Evolutionary conservation across 2,329 filamentous ascomycete genomes (phyloP), one percentile per base, ranked within the genome.

Genomic region (Fonsecaea monophora): DNA sequence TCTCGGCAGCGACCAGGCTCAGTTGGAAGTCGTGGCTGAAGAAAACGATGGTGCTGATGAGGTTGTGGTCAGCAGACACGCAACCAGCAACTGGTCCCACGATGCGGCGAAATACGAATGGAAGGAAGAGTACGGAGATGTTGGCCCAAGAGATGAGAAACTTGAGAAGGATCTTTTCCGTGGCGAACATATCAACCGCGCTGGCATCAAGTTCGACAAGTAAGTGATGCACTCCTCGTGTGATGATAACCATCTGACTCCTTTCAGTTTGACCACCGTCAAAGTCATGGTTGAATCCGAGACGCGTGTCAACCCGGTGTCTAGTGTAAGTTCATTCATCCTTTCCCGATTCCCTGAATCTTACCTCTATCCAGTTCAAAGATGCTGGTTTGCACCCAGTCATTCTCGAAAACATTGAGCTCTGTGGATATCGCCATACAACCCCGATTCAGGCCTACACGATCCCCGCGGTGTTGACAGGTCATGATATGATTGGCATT

Each of bases 381-480:
- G 84, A 91, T 65, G 92, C 92, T 25, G 93, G 92, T 1, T 83
- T 99, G 13, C 95, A 99, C 74, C 95, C 95, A 0, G 85, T 88
- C 34, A 90, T 98, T 85, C 76, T 90, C 1, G 83, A 89, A 70
- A 99, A 98, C 71, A 85, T 97, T 48, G 76, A 87, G 67, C 83
- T 94, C 2, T 89, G 88, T 68, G 85, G 88, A 0, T 98, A 96
- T 75, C 77, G 81, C 0, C 75, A 80, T 0, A 92, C 94, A 0
- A 98, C 95, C 0, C 92, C 94, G 0, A 95, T 99, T 42, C 95
- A 99, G 76, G 87, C 87, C 21, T 97, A 92, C 77, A 89, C 88
- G 4, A 87, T 98, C 35, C 93, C 95, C 0, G 89, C 94, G 0
- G 89, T 98, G 53, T 80, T 91, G 25, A 82, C 85, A 58, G 91